Evolutionary conservation across 1,284 basidiomycete genomes (phyloP).

Genomic region (Termitomyces sp.): DNA sequence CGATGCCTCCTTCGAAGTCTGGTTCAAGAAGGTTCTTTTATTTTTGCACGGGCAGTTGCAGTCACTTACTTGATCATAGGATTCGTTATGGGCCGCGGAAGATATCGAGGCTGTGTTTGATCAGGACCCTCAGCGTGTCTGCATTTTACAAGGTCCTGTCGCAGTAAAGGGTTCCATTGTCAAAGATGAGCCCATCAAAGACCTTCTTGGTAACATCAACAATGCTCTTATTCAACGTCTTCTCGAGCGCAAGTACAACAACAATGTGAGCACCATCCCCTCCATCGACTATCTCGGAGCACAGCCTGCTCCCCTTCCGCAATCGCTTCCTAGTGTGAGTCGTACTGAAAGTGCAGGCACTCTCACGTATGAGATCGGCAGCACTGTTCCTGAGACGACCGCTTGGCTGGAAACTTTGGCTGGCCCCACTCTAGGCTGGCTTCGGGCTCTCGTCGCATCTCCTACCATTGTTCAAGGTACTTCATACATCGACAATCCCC

Average conservation of each 20-base stretch:
- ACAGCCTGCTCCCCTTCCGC: conserved; percentile 34
- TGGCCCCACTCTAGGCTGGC: conserved; percentile 80
- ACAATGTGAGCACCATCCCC: conserved; percentile 78
- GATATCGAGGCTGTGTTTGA: conserved; percentile 99
- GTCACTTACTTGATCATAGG: conserved; percentile 39
- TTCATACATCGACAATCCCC: conserved; percentile 84
- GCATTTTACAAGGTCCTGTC: conserved; percentile 95
- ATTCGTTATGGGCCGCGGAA: conserved; percentile 97
- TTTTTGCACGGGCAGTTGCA: neutral
- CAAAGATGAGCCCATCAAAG: conserved; percentile 92
- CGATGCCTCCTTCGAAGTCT: conserved; percentile 90
- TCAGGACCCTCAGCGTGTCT: conserved; percentile 96
- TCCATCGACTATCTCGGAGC: conserved; percentile 83
- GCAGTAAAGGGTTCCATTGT: conserved; percentile 84
- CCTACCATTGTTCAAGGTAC: conserved; percentile 82
- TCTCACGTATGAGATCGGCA: conserved; percentile 55
- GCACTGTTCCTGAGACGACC: conserved; percentile 50
- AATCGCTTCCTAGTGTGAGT: conserved; percentile 41
- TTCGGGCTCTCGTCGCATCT: conserved; percentile 81
- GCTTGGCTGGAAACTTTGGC: conserved; percentile 86
- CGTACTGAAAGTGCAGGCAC: conserved; percentile 40
- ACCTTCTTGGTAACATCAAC: conserved; percentile 88
- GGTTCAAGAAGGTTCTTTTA: conserved; percentile 88
- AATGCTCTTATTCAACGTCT: conserved; percentile 74
- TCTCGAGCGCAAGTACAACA: conserved; percentile 77